A percentile compares a stretch with the other conserved stretches of the same genome.
phyloP scores from a whole-genome alignment of 192 early-diverging fungal genomes.

The Gaertneriomyces sp. region DNA sequence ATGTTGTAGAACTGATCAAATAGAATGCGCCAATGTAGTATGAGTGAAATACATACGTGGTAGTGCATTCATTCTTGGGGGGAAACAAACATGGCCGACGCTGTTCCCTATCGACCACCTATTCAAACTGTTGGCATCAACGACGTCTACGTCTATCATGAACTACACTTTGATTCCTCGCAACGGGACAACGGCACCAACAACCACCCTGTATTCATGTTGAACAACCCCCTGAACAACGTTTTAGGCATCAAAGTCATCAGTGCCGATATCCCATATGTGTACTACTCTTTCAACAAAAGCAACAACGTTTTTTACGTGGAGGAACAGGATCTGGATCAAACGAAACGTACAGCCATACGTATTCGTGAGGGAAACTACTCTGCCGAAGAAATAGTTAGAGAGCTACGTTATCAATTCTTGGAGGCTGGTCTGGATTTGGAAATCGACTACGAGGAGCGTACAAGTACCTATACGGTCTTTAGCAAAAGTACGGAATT shows the following conservation, averaged over 20 bases:
- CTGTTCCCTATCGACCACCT: neutral
- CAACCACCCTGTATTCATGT: neutral
- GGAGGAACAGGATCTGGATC: neutral
- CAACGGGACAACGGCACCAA: neutral
- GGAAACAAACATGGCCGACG: neutral
- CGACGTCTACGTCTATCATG: neutral
- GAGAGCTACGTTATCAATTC: no score
- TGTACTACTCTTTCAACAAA: neutral
- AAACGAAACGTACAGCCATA: neutral
- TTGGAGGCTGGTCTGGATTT: no score
- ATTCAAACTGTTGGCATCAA: neutral
- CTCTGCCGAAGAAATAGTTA: neutral
- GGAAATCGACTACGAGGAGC: no score
- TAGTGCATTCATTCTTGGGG: neutral
- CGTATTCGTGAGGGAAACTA: slow-evolving; percentile 1
- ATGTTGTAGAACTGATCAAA: neutral
- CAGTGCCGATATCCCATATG: neutral
- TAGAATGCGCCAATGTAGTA: neutral
- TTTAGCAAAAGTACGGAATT: no score
- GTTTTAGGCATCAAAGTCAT: neutral
- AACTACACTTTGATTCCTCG: neutral
- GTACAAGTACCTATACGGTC: no score
- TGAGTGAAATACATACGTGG: neutral
- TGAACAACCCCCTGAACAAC: neutral
- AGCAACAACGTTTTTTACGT: neutral